phyloP scores from a whole-genome alignment of 2,329 filamentous ascomycete species.

The Mycogone perniciosa region DNA sequence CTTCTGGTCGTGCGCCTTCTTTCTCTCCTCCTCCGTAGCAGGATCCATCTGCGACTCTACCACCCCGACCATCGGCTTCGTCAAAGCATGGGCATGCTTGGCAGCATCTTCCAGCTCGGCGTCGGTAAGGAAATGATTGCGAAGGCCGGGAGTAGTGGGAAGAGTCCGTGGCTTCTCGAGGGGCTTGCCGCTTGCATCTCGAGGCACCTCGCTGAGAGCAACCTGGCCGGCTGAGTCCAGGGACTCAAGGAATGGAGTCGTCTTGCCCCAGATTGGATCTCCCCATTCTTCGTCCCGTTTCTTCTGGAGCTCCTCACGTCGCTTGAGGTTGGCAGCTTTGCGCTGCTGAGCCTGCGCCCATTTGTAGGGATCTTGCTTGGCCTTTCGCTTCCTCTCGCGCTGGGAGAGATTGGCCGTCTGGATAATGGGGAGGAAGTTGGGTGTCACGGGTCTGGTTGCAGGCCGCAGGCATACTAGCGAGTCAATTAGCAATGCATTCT shows the following conservation, averaged over 20 bases:
- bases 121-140: constrained; percentile 72
- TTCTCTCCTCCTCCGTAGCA: constrained; percentile 27
- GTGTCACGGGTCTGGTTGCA: constrained; percentile 37
- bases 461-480: constrained; percentile 55
- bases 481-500: constrained; percentile 11
- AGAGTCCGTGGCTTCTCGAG: constrained; percentile 34
- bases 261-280: constrained; percentile 70
- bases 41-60: constrained; percentile 37
- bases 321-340: constrained; percentile 74
- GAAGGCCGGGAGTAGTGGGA: constrained; percentile 45
- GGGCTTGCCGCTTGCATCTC: constrained; percentile 37
- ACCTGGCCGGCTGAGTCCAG: constrained; percentile 60
- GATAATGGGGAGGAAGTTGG: constrained; percentile 50
- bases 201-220: constrained; percentile 27
- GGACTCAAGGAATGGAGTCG: constrained; percentile 78
- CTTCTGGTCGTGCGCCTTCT: constrained; percentile 42
- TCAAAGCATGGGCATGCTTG: constrained; percentile 60
- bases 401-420: constrained; percentile 59
- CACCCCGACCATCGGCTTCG: constrained; percentile 45
- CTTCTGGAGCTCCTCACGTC: constrained; percentile 62
- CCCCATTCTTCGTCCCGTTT: constrained; percentile 61
- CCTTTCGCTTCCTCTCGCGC: constrained; percentile 58
- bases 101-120: constrained; percentile 62
- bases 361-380: constrained; percentile 73
- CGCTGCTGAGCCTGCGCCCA: constrained; percentile 75